Base-by-base conservation (phyloP, 2,329 filamentous ascomycete genomes). In the Juglanconis oblonga region DNA sequence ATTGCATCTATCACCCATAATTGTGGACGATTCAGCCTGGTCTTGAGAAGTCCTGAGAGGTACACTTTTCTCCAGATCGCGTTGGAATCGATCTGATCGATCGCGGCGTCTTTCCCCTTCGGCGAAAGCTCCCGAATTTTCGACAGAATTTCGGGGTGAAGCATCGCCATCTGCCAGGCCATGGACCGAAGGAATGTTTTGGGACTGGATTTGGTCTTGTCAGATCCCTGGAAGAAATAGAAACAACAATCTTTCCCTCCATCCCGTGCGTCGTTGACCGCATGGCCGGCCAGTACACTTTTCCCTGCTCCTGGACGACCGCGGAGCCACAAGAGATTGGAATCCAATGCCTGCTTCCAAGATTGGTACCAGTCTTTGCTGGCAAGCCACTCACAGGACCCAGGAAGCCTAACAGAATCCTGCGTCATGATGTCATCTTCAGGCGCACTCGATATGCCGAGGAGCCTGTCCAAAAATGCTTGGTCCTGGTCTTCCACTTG, bases 191-290 rank as follows among this genome's bases (percentile, higher is more conserved):
- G 44, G 1, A 69, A 69, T 0, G 62, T 7, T 13, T 60, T 66
- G 2, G 64, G 14, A 8, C 50, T 65, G 0, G 45, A 58, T 69
- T 84, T 86, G 64, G 89, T 42, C 3, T 42, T 62, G 50, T 67
- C 64, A 3, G 53, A 55, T 1, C 42, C 38, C 11, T 54, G 48
- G 44, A 68, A 68, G 33, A 68, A 69, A 57, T 64, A 67, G 45
- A 62, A 67, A 36, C 61, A 65, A 40, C 58, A 62, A 13, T 69
- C 63, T 0, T 44, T 32, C 0, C 50, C 64, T 1, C 9, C 7
- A 1, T 7, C 29, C 6, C 60, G 59, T 10, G 67, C 38, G 4
- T 68, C 52, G n/a, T 57, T 52, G 38, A 68, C 48, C 2, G 66
- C 40, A 38, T 62, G 48, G 8, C 61, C 51, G 8, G 64, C 42